phyloP scores from a whole-genome alignment of 1,284 basidiomycete genomes.

The Trametes sp. region DNA sequence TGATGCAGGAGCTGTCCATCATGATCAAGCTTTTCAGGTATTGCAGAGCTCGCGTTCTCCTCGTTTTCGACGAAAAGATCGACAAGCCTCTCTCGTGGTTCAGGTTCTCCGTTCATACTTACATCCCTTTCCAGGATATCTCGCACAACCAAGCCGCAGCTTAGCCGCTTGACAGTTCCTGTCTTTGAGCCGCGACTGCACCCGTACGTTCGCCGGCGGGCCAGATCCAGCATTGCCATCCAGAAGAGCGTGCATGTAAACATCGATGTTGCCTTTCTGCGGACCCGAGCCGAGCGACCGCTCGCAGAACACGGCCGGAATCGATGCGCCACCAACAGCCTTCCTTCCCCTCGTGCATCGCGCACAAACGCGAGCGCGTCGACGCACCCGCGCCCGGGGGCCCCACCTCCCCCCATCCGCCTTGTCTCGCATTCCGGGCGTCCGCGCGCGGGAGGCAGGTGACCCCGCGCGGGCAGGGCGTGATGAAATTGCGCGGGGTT shows the following conservation, averaged over 20 bases:
- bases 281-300: not conserved
- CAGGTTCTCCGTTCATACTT: no score
- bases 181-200: not conserved
- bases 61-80: no score
- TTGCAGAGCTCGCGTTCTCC: no score
- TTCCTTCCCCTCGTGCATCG: not conserved
- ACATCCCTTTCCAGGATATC: not conserved
- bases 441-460: not conserved
- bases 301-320: not conserved
- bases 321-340: not conserved
- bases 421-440: not conserved
- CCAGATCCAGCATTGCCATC: no score
- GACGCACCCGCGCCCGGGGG: not conserved
- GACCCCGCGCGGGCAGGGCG: not conserved
- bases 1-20: no score
- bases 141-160: not conserved
- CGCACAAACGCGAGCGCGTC: not conserved
- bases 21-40: no score
- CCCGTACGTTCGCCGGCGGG: not conserved
- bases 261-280: not conserved
- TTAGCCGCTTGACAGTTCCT: constrained; percentile 6
- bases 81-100: no score
- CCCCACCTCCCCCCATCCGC: not conserved
- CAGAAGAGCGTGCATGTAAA: no score
- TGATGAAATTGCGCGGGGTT: constrained; percentile 1